Conservation (phyloP, 2,329 filamentous ascomycete genomes). For the Fusarium lateritium region DNA sequence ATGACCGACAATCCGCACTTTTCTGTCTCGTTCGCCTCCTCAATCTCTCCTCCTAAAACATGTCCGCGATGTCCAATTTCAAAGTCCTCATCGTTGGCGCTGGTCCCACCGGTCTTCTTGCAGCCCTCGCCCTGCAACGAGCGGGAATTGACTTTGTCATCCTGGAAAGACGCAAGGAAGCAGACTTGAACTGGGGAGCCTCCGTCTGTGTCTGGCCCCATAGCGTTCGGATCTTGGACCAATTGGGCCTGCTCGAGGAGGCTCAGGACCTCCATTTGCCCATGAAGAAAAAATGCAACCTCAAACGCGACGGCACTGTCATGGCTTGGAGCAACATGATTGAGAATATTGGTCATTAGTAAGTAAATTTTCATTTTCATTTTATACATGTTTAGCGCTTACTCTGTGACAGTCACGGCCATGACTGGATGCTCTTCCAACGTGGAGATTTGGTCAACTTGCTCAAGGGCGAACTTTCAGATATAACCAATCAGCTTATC, state of each 20-base stretch:
- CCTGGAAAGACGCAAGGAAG: slow-evolving; percentile 15
- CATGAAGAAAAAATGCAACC: slow-evolving; percentile 32
- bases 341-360: slow-evolving; percentile 28
- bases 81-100: slow-evolving; percentile 31
- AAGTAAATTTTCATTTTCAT: neutral
- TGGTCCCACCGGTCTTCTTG: slow-evolving; percentile 21
- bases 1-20: neutral
- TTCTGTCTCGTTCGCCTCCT: neutral
- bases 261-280: slow-evolving; percentile 4
- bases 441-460: slow-evolving; percentile 33
- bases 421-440: slow-evolving; percentile 40
- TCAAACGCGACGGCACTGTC: slow-evolving; percentile 17
- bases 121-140: slow-evolving; percentile 14
- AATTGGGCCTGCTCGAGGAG: slow-evolving; percentile 25
- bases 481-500: slow-evolving; percentile 6
- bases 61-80: slow-evolving; percentile 15
- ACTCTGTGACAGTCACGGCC: slow-evolving; percentile 8
- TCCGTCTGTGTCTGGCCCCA: slow-evolving; percentile 35
- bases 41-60: neutral
- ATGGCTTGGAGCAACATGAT: slow-evolving; percentile 37
- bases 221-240: slow-evolving; percentile 19
- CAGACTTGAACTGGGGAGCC: slow-evolving; percentile 29
- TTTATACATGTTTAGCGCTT: neutral
- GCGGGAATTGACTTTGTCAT: slow-evolving; percentile 29
- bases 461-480: slow-evolving; percentile 25